These are phyloP conservation scores for Fusarium papillatum DNA, from an alignment of 2,329 filamentous ascomycete genomes.

Conservation along the genomic window DNA sequence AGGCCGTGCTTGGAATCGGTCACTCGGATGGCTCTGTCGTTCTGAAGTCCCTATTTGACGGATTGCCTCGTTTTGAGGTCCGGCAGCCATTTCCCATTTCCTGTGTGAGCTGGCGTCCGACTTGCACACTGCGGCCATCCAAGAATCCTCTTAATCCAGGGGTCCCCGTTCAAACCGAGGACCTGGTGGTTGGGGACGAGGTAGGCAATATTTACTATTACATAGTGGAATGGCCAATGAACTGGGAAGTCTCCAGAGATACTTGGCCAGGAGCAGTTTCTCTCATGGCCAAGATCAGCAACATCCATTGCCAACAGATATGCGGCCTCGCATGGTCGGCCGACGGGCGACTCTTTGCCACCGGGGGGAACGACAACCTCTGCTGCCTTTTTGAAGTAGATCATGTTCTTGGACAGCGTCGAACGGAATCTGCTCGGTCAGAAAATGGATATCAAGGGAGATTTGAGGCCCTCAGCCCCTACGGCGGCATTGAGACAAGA, in stretches of 20 bases:
- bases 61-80: constrained; percentile 79
- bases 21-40: constrained; percentile 82
- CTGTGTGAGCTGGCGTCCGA: constrained; percentile 86
- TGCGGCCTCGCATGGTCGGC: constrained; percentile 93
- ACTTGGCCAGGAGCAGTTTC: constrained; percentile 85
- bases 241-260: constrained; percentile 72
- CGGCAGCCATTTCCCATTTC: constrained; percentile 80
- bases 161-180: constrained; percentile 77
- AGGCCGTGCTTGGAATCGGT: constrained; percentile 87
- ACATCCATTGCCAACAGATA: constrained; percentile 87
- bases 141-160: constrained; percentile 61
- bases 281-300: constrained; percentile 79
- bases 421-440: background rate
- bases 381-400: constrained; percentile 85
- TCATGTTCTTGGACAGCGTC: constrained; percentile 60
- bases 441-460: constrained; percentile 12
- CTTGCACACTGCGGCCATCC: constrained; percentile 64
- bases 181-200: constrained; percentile 90
- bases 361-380: constrained; percentile 92
- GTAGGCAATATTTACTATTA: constrained; percentile 89
- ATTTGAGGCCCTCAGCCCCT: constrained; percentile 10
- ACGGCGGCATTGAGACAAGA: constrained; percentile 29
- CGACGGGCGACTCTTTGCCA: constrained; percentile 83
- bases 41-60: constrained; percentile 83
- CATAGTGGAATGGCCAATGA: constrained; percentile 84